Percentiles rank a stretch among this genome's conserved stretches.
Conservation (phyloP, 140 eudicot genomes). For the Flaveria floridana region DNA sequence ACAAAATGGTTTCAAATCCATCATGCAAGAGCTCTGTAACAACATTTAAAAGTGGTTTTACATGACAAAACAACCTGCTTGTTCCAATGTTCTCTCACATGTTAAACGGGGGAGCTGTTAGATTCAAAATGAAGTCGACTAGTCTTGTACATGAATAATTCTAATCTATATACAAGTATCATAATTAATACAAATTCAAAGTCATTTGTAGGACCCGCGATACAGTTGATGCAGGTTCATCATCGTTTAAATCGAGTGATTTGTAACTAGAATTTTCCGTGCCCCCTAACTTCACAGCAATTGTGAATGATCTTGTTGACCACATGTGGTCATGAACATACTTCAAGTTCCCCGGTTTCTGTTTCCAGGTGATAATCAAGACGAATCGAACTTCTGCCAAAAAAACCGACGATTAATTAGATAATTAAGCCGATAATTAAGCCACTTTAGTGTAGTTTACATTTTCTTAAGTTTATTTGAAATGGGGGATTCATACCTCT, state of each 20-base stretch:
- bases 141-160: neutral
- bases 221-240: neutral
- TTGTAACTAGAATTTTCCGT: constrained; percentile 17
- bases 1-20: no score
- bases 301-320: constrained; percentile 17
- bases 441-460: neutral
- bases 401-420: neutral
- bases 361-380: constrained; percentile 19
- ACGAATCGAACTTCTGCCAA: constrained; percentile 28
- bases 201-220: neutral
- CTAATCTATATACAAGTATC: constrained; percentile 19
- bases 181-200: neutral
- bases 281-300: neutral
- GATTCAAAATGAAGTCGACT: neutral
- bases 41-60: no score
- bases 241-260: constrained; percentile 13
- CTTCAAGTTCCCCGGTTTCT: constrained; percentile 28
- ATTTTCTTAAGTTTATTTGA: neutral
- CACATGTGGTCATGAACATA: constrained; percentile 21
- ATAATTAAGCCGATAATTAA: constrained; percentile 1
- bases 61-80: no score
- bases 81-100: no score
- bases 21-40: no score
- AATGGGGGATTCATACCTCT: constrained; percentile 36
- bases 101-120: neutral